A percentile compares a stretch with the other conserved stretches of the same genome.
Evolutionary conservation across 148 eudicot genomes (phyloP).

Genomic region (Euryodendron excelsum): DNA sequence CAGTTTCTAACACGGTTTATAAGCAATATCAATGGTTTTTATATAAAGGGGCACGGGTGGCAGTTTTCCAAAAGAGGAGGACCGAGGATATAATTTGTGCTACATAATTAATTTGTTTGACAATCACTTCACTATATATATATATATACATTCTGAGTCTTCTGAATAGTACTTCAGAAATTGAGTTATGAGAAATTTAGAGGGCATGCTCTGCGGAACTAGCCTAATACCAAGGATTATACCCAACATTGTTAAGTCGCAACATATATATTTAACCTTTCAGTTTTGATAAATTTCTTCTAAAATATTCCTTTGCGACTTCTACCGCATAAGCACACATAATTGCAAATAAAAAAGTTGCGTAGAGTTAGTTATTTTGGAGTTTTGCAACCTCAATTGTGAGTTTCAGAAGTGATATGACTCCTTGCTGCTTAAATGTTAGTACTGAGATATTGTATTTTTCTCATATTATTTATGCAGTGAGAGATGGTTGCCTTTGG

Average conservation of each 20-base stretch:
- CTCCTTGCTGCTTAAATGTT: not conserved
- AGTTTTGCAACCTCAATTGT: not conserved
- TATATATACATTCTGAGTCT: not conserved
- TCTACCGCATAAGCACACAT: not conserved
- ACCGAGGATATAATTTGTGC: not conserved
- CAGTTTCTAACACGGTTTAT: not conserved
- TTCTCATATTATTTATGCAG: constrained; percentile 18
- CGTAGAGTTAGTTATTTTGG: not conserved
- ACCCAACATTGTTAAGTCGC: no score
- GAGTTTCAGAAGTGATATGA: not conserved
- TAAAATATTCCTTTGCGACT: not conserved
- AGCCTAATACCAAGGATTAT: no score
- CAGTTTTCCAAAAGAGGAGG: not conserved
- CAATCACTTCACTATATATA: not conserved
- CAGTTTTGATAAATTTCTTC: not conserved
- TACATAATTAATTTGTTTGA: not conserved
- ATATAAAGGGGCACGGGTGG: not conserved
- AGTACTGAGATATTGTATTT: not conserved
- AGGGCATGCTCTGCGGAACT: not conserved
- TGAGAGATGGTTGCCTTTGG: constrained; percentile 81
- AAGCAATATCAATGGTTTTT: not conserved
- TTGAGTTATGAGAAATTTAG: not conserved
- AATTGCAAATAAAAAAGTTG: not conserved
- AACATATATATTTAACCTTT: not conserved
- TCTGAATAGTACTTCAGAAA: not conserved